Evolutionary conservation across 192 early-diverging fungal species (phyloP), one percentile per base, ranked within the genome.

Genomic region (Rhizophagus sp.): DNA sequence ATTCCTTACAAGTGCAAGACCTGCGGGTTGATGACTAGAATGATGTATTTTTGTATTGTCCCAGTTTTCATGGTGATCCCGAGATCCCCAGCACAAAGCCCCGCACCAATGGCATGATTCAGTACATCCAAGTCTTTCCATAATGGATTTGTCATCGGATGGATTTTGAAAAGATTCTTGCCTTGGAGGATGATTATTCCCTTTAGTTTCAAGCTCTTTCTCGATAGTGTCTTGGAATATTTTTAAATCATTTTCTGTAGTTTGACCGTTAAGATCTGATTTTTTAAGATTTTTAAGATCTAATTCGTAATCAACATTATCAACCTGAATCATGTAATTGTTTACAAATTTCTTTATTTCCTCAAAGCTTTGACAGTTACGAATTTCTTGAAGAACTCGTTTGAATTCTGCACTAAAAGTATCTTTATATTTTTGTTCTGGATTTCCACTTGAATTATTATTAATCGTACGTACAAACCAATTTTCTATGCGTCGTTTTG

Each of bases 121-220:
- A 7, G 78, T 73, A 39, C 78, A 79, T 34, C 78, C 78, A 34
- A 79, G 68, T 34, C 11, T 72, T 22, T 57, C 49, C 78, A 79
- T 79, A 9, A 79, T 30, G 62, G 47, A 52, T 36, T 79, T 41
- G 19, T 79, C 78, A 50, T 67, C 10, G 25, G 78, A 64, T 57
- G 70, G 69, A 9, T 73, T 22, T 44, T 39, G 10, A 63, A 79
- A 79, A 41, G n/a, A 3, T 33, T 41, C 79, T n/a, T 0, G 30
- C 0, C 8, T 72, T 44, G 24, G 15, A 39, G 25, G 19, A 61
- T 62, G 12, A 41, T 24, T 17, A 12, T 30, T 11, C 15, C 2
- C 30, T 76, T 27, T 36, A 57, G 25, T 13, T 62, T 62, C 36
- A 52, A 79, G 79, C 12, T 49, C 67, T 47, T 79, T 13, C 25